phyloP scores from a whole-genome alignment of 1,139 yeast species.

The Debaryomyces robertsiae region DNA sequence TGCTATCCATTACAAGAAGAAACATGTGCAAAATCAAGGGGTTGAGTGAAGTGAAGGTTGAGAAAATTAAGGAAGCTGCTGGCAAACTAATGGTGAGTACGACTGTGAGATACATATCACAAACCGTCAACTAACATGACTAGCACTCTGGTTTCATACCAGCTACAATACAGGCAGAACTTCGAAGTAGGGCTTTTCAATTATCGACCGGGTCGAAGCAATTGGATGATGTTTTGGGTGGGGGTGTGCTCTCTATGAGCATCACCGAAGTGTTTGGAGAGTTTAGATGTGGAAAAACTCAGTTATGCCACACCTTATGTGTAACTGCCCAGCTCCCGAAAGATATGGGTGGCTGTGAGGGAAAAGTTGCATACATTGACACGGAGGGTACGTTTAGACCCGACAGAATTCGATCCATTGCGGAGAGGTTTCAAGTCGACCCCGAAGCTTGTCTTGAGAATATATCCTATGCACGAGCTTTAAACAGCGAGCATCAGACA shows the following conservation, averaged over 20 bases:
- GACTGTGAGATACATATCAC: background rate
- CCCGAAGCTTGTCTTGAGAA: slow-evolving; percentile 55
- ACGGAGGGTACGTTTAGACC: slow-evolving; percentile 65
- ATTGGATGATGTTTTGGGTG: slow-evolving; percentile 56
- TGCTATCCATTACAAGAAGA: slow-evolving; percentile 55
- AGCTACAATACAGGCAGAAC: slow-evolving; percentile 53
- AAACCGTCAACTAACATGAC: slow-evolving; percentile 8
- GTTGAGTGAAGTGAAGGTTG: slow-evolving; percentile 59
- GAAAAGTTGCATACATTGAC: slow-evolving; percentile 62
- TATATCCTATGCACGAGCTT: slow-evolving; percentile 59
- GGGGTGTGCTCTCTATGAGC: slow-evolving; percentile 63
- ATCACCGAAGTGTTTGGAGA: slow-evolving; percentile 67
- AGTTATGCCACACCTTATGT: slow-evolving; percentile 60
- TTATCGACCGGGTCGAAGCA: slow-evolving; percentile 59
- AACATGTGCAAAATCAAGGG: slow-evolving; percentile 56
- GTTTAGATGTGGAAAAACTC: slow-evolving; percentile 64
- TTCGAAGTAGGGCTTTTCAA: slow-evolving; percentile 47
- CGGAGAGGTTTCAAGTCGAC: slow-evolving; percentile 56
- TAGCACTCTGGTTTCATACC: slow-evolving; percentile 52
- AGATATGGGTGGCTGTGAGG: slow-evolving; percentile 60
- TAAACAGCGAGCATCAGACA: slow-evolving; percentile 63
- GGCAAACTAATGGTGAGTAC: slow-evolving; percentile 39
- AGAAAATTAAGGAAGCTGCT: slow-evolving; percentile 64
- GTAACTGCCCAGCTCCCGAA: slow-evolving; percentile 60
- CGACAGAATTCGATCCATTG: slow-evolving; percentile 56